A percentile compares a stretch with the other conserved stretches of the same genome.
Conservation (phyloP, 2,329 filamentous ascomycete species). For the Fusarium sp. region DNA sequence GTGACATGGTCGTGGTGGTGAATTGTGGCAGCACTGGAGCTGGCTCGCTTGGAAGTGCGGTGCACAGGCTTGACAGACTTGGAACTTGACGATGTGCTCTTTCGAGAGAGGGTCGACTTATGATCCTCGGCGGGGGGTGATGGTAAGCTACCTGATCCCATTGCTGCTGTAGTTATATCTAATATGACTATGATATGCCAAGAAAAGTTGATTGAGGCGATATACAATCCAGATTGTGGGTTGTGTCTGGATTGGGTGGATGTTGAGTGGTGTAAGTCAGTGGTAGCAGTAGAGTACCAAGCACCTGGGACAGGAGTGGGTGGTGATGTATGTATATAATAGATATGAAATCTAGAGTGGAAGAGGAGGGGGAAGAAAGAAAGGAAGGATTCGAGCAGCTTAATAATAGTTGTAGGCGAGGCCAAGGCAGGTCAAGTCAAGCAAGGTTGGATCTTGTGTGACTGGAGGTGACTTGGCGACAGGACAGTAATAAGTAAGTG, state of each 20-base stretch:
- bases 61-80: constrained; percentile 61
- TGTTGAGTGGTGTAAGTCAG: constrained; percentile 28
- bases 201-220: constrained; percentile 10
- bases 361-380: constrained; percentile 16
- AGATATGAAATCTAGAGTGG: constrained; percentile 13
- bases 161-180: constrained; percentile 44
- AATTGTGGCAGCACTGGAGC: constrained; percentile 47
- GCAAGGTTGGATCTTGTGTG: constrained; percentile 23
- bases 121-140: constrained; percentile 62
- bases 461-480: constrained; percentile 13
- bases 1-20: constrained; percentile 51
- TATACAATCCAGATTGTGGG: constrained; percentile 14
- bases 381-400: constrained; percentile 31
- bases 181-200: constrained; percentile 9
- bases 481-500: constrained; percentile 3
- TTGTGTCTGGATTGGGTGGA: not conserved
- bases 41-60: constrained; percentile 61
- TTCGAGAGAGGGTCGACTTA: constrained; percentile 50
- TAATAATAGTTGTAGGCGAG: constrained; percentile 41
- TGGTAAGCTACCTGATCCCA: constrained; percentile 60
- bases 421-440: constrained; percentile 20
- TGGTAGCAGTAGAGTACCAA: constrained; percentile 18
- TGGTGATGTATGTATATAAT: constrained; percentile 33
- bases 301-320: constrained; percentile 23
- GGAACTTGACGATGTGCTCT: constrained; percentile 51